A percentile compares a stretch with the other conserved stretches of the same genome.
Conservation (phyloP, 208 protist genomes). For the Sergeia podlipaevii region DNA sequence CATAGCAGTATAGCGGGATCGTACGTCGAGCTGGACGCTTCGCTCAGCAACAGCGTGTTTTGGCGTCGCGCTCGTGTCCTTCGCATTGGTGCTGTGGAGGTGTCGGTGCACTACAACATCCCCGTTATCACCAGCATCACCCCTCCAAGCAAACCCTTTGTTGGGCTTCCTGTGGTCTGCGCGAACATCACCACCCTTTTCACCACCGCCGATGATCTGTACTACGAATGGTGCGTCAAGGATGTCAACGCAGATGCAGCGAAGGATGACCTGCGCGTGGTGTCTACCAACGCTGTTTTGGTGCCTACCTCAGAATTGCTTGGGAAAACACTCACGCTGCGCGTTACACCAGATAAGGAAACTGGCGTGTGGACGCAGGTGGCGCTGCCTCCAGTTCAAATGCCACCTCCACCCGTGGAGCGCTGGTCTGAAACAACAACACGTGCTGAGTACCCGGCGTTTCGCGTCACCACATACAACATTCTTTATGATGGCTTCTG, state of each 20-base stretch:
- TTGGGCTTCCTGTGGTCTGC: conserved; percentile 74
- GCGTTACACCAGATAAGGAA: conserved; percentile 32
- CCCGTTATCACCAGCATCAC: conserved; percentile 68
- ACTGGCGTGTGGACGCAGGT: conserved; percentile 64
- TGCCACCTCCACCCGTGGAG: conserved; percentile 36
- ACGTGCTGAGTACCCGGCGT: conserved; percentile 22
- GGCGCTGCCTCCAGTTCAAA: conserved; percentile 39
- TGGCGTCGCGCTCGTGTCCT: conserved; percentile 51
- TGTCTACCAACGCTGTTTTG: conserved; percentile 48
- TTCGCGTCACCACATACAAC: conserved; percentile 91
- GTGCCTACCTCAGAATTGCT: conserved; percentile 43
- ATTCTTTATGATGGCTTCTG: conserved; percentile 89
- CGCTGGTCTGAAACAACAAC: conserved; percentile 55
- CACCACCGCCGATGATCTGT: conserved; percentile 23
- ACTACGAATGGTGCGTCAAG: conserved; percentile 70
- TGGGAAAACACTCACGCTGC: conserved; percentile 50
- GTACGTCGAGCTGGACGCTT: conserved; percentile 40
- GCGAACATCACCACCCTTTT: conserved; percentile 54
- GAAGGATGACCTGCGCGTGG: conserved; percentile 10
- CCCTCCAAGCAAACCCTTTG: conserved; percentile 47
- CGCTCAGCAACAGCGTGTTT: conserved; percentile 50
- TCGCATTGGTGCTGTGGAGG: conserved; percentile 26
- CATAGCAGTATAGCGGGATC: background rate
- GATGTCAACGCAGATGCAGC: background rate
- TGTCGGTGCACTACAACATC: conserved; percentile 65